Evolutionary conservation across 2,329 filamentous ascomycete species (phyloP), one percentile per base, ranked within the genome.

Genomic region (Davidsoniella neocaledoniae): DNA sequence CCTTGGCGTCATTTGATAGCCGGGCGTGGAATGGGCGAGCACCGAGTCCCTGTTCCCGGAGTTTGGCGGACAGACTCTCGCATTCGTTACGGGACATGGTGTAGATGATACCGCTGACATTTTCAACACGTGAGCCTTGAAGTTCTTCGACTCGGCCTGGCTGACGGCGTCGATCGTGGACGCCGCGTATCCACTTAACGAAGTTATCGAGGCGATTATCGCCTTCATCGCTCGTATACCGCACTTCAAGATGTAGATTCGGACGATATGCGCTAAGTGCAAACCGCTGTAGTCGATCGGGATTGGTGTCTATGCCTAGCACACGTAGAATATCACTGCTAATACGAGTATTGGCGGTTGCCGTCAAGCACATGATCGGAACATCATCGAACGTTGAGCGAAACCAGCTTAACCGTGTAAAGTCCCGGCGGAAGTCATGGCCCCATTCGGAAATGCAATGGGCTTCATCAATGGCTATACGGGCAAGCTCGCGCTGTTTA

Each of bases 371-470:
- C 63, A 91, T 94, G 54, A 96, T 83, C 4, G 90, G 88, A 0
- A 95, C 85, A 50, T 83, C 74, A 0, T 87, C 85, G 56, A 91
- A 87, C 5, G 79, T 79, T 45, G 77, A 72, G 57, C 84, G 81
- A 68, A 96, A 91, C 79, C 86, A 95, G 2, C 77, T 81, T 5
- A 96, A 72, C 17, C 82, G 76, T 60, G 91, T 87, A 65, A 94
- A 96, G 51, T 87, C 84, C 36, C 81, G 84, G n/a, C 90, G 82
- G 61, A 96, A 96, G 63, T 96, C 90, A 62, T 96, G 88, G 1
- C 90, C 90, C 90, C 90, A 95, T 78, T 95, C 88, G 21, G 86
- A 94, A 57, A 96, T 94, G 63, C 90, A 96, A 63, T 96, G 90
- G 2, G 90, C 90, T 66, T 96, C 90, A 60, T 96, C 90, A 51